Conservation (phyloP, 73 alveolate species). For the Durusdinium trenchii region DNA sequence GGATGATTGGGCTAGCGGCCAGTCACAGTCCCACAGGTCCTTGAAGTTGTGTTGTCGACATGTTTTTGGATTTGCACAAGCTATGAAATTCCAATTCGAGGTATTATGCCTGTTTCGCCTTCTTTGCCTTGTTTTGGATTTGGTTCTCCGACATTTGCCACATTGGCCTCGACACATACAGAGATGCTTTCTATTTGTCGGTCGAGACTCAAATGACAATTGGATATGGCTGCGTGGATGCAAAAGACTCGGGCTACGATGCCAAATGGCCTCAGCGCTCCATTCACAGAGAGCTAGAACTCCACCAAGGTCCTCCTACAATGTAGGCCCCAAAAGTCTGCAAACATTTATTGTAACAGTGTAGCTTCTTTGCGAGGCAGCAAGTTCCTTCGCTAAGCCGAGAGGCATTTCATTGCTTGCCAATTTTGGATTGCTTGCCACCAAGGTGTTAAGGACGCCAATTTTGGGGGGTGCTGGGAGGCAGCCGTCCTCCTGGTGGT, state of each 20-base stretch:
- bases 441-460: conserved; percentile 67
- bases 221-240: conserved; percentile 53
- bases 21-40: too few species aligned
- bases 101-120: conserved; percentile 84
- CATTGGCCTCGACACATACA: conserved; percentile 69
- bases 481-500: conserved; percentile 75
- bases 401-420: too few species aligned
- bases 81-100: not conserved
- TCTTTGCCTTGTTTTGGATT: conserved; percentile 88
- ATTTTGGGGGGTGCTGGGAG: conserved; percentile 86
- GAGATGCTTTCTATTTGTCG: conserved; percentile 76
- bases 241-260: not conserved
- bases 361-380: not conserved
- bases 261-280: too few species aligned
- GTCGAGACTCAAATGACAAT: conserved; percentile 91
- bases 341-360: too few species aligned
- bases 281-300: too few species aligned
- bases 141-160: conserved; percentile 69
- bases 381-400: not conserved
- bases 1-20: too few species aligned
- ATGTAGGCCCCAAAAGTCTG: too few species aligned
- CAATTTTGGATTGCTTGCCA: not conserved
- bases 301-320: too few species aligned
- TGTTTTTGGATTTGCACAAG: not conserved
- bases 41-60: not conserved